These are phyloP conservation scores for Fraxinus floribunda DNA, from an alignment of 305 asterid genomes.

Conservation along the genomic window DNA sequence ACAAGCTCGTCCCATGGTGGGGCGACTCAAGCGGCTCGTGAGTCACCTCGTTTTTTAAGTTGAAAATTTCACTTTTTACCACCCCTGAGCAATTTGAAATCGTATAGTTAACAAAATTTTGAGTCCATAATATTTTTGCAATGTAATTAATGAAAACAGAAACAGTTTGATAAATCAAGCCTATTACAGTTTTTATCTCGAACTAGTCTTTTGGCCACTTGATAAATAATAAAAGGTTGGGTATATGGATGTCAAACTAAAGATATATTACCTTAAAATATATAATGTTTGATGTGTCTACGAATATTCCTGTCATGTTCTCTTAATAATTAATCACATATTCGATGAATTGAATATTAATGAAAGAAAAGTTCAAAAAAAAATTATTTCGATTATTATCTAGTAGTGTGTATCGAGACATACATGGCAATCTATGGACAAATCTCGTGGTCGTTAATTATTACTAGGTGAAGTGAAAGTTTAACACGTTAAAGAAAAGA, in stretches of 20 bases:
- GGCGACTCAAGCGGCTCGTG: too few relatives aligned
- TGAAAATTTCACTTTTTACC: neutral
- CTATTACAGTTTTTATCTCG: neutral
- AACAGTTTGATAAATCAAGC: neutral
- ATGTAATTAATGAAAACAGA: conserved; percentile 23
- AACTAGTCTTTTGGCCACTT: neutral
- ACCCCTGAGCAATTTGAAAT: neutral
- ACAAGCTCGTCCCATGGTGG: too few relatives aligned
- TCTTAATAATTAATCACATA: too few relatives aligned
- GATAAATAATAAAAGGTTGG: neutral
- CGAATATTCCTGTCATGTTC: conserved; percentile 12
- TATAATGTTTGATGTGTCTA: neutral
- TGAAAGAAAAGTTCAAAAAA: too few relatives aligned
- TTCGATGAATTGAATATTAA: too few relatives aligned
- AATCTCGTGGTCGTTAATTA: conserved; percentile 70
- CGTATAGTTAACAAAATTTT: conserved; percentile 27
- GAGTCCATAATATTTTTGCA: neutral
- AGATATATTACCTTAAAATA: too few relatives aligned
- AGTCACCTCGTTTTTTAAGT: too few relatives aligned
- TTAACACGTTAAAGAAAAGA: neutral
- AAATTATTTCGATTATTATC: too few relatives aligned
- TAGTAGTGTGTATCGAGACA: too few relatives aligned
- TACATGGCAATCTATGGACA: conserved; percentile 36
- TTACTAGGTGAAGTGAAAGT: conserved; percentile 47
- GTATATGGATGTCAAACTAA: too few relatives aligned